Evolutionary conservation across 352 stramenopile species (phyloP).

Genomic region (Peronosclerospora sorghi): DNA sequence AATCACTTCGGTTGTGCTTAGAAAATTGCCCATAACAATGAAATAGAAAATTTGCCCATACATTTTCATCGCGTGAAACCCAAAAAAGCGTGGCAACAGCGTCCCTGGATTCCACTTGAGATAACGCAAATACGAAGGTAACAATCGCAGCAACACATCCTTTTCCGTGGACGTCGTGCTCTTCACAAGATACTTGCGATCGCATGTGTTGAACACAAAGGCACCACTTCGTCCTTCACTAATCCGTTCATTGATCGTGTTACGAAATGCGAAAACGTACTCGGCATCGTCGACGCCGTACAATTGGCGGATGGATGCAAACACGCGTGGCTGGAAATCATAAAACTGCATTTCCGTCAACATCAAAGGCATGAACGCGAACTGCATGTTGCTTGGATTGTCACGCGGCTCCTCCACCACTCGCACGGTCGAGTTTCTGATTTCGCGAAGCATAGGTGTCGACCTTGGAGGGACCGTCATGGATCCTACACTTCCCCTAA

Average conservation of each 20-base stretch:
- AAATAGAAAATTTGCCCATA: constrained; percentile 88
- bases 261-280: constrained; percentile 69
- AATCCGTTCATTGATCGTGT: constrained; percentile 83
- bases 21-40: constrained; percentile 88
- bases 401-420: constrained; percentile 48
- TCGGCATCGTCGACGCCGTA: constrained; percentile 61
- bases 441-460: constrained; percentile 17
- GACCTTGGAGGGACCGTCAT: constrained; percentile 23
- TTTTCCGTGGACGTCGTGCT: constrained; percentile 76
- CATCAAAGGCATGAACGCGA: constrained; percentile 54
- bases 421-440: constrained; percentile 46
- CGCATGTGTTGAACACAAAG: constrained; percentile 86
- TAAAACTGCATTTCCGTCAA: constrained; percentile 84
- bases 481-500: constrained; percentile 17
- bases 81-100: constrained; percentile 84
- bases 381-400: constrained; percentile 27
- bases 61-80: constrained; percentile 86
- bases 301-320: constrained; percentile 60
- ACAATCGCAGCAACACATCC: constrained; percentile 59
- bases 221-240: constrained; percentile 80
- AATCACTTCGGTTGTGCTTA: constrained; percentile 75
- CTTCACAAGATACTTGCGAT: constrained; percentile 87
- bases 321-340: constrained; percentile 74
- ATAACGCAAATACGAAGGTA: constrained; percentile 79
- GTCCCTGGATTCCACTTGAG: constrained; percentile 82